Conservation (phyloP, 768 basidiomycete genomes). For the Tremella yokohamensis region DNA sequence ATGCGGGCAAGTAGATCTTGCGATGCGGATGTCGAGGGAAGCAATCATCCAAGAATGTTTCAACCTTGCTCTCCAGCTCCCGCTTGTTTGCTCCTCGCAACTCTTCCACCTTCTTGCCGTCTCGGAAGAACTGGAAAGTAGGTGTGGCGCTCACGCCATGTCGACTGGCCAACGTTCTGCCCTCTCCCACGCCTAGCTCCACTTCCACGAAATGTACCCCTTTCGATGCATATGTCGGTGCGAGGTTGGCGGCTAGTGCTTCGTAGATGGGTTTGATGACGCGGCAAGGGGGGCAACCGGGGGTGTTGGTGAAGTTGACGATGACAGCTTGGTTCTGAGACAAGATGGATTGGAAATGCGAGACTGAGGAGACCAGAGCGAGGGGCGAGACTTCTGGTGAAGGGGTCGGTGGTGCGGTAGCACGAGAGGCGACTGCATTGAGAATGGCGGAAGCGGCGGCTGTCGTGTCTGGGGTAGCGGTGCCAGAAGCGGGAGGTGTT, state of each 20-base stretch:
- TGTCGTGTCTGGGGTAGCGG: conserved; percentile 49
- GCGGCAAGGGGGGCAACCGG: conserved; percentile 71
- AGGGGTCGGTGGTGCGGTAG: conserved; percentile 38
- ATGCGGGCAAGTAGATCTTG: conserved; percentile 31
- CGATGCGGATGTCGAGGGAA: conserved; percentile 39
- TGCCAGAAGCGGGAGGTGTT: conserved; percentile 46
- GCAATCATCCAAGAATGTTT: conserved; percentile 30
- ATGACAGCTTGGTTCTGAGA: conserved; percentile 66
- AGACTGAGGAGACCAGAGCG: conserved; percentile 54
- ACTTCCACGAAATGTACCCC: conserved; percentile 67
- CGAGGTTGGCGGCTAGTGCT: conserved; percentile 64
- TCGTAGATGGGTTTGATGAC: conserved; percentile 83
- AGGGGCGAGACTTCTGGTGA: conserved; percentile 28
- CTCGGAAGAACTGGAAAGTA: conserved; percentile 81
- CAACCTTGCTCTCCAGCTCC: conserved; percentile 31
- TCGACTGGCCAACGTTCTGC: conserved; percentile 60
- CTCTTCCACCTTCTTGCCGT: conserved; percentile 53
- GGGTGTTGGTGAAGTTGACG: conserved; percentile 73
- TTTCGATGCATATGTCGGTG: conserved; percentile 23
- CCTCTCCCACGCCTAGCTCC: conserved; percentile 70
- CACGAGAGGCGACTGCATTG: conserved; percentile 43
- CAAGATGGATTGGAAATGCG: conserved; percentile 67
- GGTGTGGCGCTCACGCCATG: conserved; percentile 74
- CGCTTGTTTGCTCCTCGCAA: conserved; percentile 35
- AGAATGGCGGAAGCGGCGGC: conserved; percentile 54